Base-by-base conservation (phyloP, 2,329 filamentous ascomycete species). In the Cucurbitaria berberidis region DNA sequence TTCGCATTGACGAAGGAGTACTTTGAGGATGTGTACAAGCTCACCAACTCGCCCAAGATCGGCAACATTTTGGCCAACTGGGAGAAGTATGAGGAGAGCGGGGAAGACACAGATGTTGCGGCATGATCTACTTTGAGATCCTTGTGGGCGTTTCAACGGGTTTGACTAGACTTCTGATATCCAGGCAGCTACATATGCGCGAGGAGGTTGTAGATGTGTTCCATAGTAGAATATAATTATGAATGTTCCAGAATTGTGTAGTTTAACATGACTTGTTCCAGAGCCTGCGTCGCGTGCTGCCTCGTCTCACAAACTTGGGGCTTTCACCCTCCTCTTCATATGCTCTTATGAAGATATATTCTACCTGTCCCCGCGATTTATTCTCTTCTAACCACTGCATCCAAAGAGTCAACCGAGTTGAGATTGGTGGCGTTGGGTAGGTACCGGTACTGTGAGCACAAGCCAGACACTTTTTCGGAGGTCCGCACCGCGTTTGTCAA, bases 1-100 rank as follows among this genome's bases (percentile, higher is more conserved):
- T 99, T 99, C 75, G 91, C 92, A 76, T 82, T 99, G 63, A 96
- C 92, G 49, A 96, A 93, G 84, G 95, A 98, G 81, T 99, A 99
- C 81, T 99, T 99, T 78, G 93, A 99, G 84, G 95, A 98, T 73
- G 96, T 99, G 45, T 98, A 98, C 81, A 86, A 87, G 68, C 80
- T 99, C 74, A 99, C 95, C 48, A 97, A 96, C 80, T 85, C 82
- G 18, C 86, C 86, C 39, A 81, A 88, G 77, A 92, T 93, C 71
- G 89, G 87, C 38, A 84, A 89, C 53, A 88, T 93, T 58, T 76
- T 97, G 74, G 90, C 91, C 63, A 96, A 97, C 81, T 82, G 80
- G 80, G 80, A 81, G 51, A 81, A 79, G 72, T 82, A 82, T 58
- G 78, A 80, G 68, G 74, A 74, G 55, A 74, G 73, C 50, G 68